Percentiles rank a stretch among this genome's conserved stretches.
Evolutionary conservation across 2,329 filamentous ascomycete genomes (phyloP).

Genomic region (Shiraia bambusicola): DNA sequence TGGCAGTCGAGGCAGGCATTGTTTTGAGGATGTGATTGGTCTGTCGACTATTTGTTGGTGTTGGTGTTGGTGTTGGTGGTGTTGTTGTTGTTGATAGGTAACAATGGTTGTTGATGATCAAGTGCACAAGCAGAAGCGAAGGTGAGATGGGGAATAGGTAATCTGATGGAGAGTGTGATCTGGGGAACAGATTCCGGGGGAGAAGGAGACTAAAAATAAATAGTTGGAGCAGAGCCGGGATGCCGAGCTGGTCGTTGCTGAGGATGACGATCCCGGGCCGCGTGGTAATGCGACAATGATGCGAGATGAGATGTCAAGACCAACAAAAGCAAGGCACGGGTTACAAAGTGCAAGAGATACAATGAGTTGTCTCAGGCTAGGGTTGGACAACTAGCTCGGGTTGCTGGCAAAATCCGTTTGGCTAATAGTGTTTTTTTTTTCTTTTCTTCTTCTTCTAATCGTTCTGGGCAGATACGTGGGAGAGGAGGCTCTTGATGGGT

Average conservation of each 20-base stretch:
- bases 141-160: not conserved
- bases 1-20: constrained; percentile 32
- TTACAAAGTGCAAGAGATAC: too few relatives aligned
- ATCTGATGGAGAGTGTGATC: constrained; percentile 1
- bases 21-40: constrained; percentile 6
- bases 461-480: constrained; percentile 18
- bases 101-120: not conserved
- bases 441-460: too few relatives aligned
- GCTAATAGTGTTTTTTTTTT: too few relatives aligned
- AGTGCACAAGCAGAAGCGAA: not conserved
- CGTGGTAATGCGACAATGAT: constrained; percentile 5
- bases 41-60: constrained; percentile 1
- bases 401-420: constrained; percentile 35
- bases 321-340: constrained; percentile 11
- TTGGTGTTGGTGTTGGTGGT: constrained; percentile 4
- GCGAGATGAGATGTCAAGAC: constrained; percentile 21
- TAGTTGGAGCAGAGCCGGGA: constrained; percentile 7
- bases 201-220: constrained; percentile 1
- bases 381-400: constrained; percentile 23
- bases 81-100: constrained; percentile 4
- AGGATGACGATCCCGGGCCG: constrained; percentile 5
- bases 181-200: constrained; percentile 3
- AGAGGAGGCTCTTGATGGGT: constrained; percentile 25
- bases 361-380: constrained; percentile 36
- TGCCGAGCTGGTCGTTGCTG: constrained; percentile 12